Evolutionary conservation across 805 yeast species (phyloP), one percentile per base, ranked within the genome.

Genomic region (Scheffersomyces lignosus): DNA sequence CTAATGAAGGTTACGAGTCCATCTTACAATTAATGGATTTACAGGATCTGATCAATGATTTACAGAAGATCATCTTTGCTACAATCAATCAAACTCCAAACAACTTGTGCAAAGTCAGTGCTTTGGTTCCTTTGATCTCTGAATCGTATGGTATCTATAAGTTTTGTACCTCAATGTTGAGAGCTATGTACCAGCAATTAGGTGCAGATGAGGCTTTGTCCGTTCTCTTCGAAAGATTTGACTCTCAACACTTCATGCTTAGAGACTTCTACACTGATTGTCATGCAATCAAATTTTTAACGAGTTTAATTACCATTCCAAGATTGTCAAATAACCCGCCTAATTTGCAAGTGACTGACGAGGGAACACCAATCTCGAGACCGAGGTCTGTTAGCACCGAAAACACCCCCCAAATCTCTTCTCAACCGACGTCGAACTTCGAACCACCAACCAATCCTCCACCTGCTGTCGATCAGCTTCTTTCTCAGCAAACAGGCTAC

Each of bases 81-180:
- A 73, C 84, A 4, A 70, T 89, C 35, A 72, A 77, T 22, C 79
- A 77, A 34, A 75, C 82, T 13, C 73, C 77, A 18, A 63, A 73
- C 36, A 74, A 69, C 41, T 91, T 91, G 49, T 87, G 95, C 62
- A 82, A 84, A 45, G 83, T 87, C 13, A 78, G 93, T 44, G 88
- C 96, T 0, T 68, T 91, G 46, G 93, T 91, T 25, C 97, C 97
- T 2, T 70, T 90, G 62, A 87, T 91, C 36, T 77, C 91, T 5
- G 99, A 91, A 60, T 78, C 95, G 2, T 90, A 87, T 54, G 98
- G 98, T 30, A 88, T 91, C 40, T 87, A 89, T 62, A 86, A 88
- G 60, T 91, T 91, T 51, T 68, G 85, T 40, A 84, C 87, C 2
- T 83, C 95, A 7, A 90, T 91, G 98, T 66, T 91, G 41, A 77